Evolutionary conservation across 2,329 filamentous ascomycete genomes (phyloP).

Genomic region (Phoma sp.): DNA sequence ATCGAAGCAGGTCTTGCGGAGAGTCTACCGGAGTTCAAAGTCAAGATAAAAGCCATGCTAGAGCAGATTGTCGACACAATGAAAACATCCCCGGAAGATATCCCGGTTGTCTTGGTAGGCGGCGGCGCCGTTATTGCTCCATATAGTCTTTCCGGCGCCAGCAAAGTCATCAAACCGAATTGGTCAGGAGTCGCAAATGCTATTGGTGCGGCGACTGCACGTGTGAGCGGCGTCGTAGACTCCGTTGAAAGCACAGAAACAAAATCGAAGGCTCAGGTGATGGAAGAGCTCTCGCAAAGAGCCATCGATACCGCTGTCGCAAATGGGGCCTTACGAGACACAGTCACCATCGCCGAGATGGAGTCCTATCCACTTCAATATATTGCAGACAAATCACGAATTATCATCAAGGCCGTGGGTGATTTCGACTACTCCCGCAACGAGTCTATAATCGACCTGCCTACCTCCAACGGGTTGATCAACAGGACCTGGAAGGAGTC

Average conservation of each 20-base stretch:
- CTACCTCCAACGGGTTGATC: too few species aligned
- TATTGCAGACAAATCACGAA: too few species aligned
- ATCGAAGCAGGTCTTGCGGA: conserved; percentile 35
- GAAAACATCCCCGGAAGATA: conserved; percentile 64
- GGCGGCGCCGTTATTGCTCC: conserved; percentile 67
- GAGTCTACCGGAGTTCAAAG: conserved; percentile 40
- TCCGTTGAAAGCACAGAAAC: conserved; percentile 43
- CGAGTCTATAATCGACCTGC: too few species aligned
- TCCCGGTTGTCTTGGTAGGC: conserved; percentile 67
- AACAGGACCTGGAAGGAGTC: too few species aligned
- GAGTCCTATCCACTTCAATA: too few species aligned
- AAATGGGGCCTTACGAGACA: too few species aligned
- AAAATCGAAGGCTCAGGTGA: conserved; percentile 40
- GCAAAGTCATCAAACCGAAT: conserved; percentile 60
- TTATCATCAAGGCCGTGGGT: too few species aligned
- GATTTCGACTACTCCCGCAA: too few species aligned
- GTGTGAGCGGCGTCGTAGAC: conserved; percentile 57
- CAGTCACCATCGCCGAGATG: too few species aligned
- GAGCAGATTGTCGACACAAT: conserved; percentile 65
- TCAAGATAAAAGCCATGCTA: conserved; percentile 56
- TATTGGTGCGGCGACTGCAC: conserved; percentile 67
- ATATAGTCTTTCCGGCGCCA: conserved; percentile 60
- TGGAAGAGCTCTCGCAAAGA: conserved; percentile 8
- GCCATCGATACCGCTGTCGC: background rate
- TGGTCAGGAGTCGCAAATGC: conserved; percentile 68